Evolutionary conservation across 2,329 filamentous ascomycete genomes (phyloP).

Genomic region (Coniochaeta pulveracea): DNA sequence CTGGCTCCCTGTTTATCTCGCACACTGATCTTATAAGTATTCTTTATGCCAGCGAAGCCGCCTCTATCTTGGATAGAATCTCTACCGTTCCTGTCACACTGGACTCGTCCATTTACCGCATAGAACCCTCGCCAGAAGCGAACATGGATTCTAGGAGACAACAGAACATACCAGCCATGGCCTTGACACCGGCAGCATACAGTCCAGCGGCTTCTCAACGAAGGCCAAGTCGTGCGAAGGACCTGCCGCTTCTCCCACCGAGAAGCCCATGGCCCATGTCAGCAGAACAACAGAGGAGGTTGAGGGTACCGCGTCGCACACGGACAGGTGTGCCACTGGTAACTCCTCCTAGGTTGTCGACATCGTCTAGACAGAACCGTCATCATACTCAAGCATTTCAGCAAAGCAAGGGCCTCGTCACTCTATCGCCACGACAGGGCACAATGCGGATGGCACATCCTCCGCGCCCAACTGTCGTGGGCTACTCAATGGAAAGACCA

Average conservation of each 20-base stretch:
- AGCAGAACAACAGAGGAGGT: background rate
- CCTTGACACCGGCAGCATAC: background rate
- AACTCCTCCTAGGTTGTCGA: background rate
- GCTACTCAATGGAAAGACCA: background rate
- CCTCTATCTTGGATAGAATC: background rate
- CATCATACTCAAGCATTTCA: background rate
- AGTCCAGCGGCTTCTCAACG: background rate
- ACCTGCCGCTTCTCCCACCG: background rate
- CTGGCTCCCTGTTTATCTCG: background rate
- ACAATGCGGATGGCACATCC: background rate
- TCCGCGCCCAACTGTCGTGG: background rate
- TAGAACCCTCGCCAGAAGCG: background rate
- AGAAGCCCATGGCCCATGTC: conserved; percentile 1
- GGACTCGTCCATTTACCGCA: conserved; percentile 3
- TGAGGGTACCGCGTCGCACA: background rate
- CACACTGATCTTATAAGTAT: background rate
- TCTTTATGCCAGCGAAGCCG: background rate
- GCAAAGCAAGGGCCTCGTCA: background rate
- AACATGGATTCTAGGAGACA: background rate
- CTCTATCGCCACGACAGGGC: background rate
- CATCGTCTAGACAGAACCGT: background rate
- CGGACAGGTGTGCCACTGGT: background rate
- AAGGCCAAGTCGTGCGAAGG: background rate
- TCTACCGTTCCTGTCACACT: conserved; percentile 2
- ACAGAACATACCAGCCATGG: background rate